These are phyloP conservation scores for Limonium bicolor DNA, from an alignment of 148 eudicot genomes.

Conservation along the genomic window DNA sequence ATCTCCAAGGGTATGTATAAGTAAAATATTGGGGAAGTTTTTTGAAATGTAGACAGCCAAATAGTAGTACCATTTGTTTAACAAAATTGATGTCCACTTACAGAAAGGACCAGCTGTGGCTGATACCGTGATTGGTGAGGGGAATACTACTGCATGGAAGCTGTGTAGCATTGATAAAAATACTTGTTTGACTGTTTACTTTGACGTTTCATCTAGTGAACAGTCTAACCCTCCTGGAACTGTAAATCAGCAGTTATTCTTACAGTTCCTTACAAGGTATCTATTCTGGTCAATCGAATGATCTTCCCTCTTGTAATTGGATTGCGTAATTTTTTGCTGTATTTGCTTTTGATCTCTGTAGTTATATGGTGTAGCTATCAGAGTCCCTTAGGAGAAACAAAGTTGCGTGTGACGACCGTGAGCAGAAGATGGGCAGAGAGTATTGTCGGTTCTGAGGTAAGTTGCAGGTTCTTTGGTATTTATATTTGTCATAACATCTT, in stretches of 20 bases:
- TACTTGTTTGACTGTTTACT: conserved; percentile 74
- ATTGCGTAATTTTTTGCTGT: too few relatives aligned
- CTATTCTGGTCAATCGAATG: neutral
- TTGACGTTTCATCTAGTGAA: conserved; percentile 77
- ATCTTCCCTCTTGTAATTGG: neutral
- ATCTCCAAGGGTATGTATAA: too few relatives aligned
- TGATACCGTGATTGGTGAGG: conserved; percentile 70
- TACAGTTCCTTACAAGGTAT: conserved; percentile 76
- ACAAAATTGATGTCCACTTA: too few relatives aligned
- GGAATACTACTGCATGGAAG: conserved; percentile 84
- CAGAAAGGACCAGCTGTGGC: conserved; percentile 94
- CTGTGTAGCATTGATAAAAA: conserved; percentile 70
- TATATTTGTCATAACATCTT: neutral
- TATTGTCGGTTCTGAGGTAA: conserved; percentile 63
- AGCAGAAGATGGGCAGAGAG: conserved; percentile 75
- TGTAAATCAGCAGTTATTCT: conserved; percentile 40
- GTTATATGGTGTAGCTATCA: conserved; percentile 44
- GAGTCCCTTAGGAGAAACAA: conserved; percentile 44
- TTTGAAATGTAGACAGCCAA: too few relatives aligned
- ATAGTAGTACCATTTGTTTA: too few relatives aligned
- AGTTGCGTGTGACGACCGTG: conserved; percentile 71
- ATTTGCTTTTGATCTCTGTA: too few relatives aligned
- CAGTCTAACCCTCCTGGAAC: conserved; percentile 54
- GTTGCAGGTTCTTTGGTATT: neutral
- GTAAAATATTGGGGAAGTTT: too few relatives aligned